Evolutionary conservation across 2,329 filamentous ascomycete species (phyloP).

Genomic region (Botrytis deweyae): DNA sequence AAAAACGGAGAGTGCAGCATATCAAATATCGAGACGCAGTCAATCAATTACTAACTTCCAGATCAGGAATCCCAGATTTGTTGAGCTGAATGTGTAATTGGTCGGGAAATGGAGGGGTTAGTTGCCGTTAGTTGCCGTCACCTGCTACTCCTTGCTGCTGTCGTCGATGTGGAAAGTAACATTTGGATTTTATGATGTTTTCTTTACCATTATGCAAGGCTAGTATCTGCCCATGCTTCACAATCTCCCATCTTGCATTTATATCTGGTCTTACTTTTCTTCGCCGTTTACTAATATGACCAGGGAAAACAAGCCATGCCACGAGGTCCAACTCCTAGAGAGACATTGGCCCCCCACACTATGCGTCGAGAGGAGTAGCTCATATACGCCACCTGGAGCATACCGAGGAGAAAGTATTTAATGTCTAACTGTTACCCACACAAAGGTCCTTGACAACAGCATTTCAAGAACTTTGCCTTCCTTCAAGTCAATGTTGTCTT

Average conservation of each 20-base stretch:
- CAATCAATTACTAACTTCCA: conserved; percentile 6
- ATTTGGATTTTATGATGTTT: conserved; percentile 11
- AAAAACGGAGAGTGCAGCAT: neutral
- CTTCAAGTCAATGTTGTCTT: neutral
- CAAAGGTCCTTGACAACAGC: neutral
- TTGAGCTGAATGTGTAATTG: neutral
- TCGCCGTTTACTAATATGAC: conserved; percentile 1
- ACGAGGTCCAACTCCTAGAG: conserved; percentile 29
- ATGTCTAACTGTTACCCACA: conserved; percentile 8
- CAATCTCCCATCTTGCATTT: conserved; percentile 21
- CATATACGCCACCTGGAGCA: conserved; percentile 21
- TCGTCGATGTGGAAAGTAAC: neutral
- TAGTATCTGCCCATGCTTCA: conserved; percentile 13
- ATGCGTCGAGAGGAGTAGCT: conserved; percentile 9
- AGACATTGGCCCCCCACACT: conserved; percentile 28
- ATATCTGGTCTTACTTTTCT: conserved; percentile 1
- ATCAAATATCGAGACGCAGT: neutral
- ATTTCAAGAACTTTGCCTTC: neutral
- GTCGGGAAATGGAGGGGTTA: neutral
- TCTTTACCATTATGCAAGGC: neutral
- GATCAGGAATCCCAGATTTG: neutral
- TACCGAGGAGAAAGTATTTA: conserved; percentile 17
- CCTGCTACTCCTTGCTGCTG: neutral
- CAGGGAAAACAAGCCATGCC: conserved; percentile 25
- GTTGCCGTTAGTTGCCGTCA: neutral